Evolutionary conservation across 371 early-diverging fungal genomes (phyloP), one percentile per base, ranked within the genome.

Genomic region (Lichtheimia ramosa): DNA sequence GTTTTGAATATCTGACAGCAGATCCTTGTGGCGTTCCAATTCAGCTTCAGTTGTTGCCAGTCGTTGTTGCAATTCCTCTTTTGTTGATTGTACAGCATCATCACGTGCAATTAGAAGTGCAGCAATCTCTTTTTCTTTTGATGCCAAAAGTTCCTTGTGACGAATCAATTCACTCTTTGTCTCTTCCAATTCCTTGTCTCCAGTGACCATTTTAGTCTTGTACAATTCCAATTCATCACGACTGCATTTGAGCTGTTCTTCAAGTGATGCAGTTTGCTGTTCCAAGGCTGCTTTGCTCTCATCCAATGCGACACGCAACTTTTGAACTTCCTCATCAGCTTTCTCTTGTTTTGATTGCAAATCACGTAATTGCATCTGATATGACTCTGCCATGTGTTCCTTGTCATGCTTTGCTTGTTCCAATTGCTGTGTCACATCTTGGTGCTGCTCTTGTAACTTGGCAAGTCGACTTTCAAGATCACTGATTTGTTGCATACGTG

Each of bases 401-500:
- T 39, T 34, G 16, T 53, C 40, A 12, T 53, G 34, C 8, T 53
- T 13, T 2, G 40, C 12, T 39, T 40, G 40, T 16, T 53, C 39
- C 18, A 53, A 40, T 18, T 53, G 53, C 39, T 53, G 53, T 14
- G 23, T 18, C 8, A 53, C 2, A 8, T 34, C 53, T 39, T 28
- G 2, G 21, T 39, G 28, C 13, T 55, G 42, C 23, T 28, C 34
- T 57, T 48, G n/a, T 28, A 41, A 25, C 27, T 10, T 21, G 46
- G 46, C 46, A 21, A 46, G 46, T 21, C n/a, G n/a, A 6, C 51
- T 39, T 52, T 70, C 61, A 18, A 75, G 48, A 2, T 49, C 42
- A 8, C 41, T 42, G 14, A 71, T 71, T 43, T 69, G 58, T 7
- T 57, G 28, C 13, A 57, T 14, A 41, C 58, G 61, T 8, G 43